phyloP scores from a whole-genome alignment of 2,329 filamentous ascomycete genomes.

The Mariannaea elegans region DNA sequence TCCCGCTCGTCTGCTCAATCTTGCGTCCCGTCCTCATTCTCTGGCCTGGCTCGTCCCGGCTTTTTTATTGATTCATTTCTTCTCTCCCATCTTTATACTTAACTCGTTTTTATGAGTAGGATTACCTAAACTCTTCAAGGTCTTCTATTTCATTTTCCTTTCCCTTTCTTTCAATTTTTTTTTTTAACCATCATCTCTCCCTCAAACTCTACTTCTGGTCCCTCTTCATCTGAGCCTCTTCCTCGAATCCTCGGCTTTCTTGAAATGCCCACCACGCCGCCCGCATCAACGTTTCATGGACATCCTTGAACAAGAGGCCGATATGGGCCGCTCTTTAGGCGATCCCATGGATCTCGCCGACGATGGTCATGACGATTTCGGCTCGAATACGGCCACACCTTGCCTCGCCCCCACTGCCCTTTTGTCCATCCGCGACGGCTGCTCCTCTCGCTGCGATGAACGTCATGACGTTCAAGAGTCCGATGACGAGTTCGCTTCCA shows the following conservation, averaged over 20 bases:
- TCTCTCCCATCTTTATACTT: conserved; percentile 2
- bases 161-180: background rate
- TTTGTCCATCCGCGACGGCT: conserved; percentile 35
- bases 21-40: conserved; percentile 18
- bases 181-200: background rate
- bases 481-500: conserved; percentile 47
- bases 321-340: conserved; percentile 36
- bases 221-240: conserved; percentile 4
- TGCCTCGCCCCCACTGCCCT: conserved; percentile 31
- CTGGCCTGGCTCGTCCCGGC: conserved; percentile 19
- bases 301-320: conserved; percentile 29
- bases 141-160: background rate
- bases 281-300: conserved; percentile 36
- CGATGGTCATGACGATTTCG: conserved; percentile 29
- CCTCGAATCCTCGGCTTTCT: conserved; percentile 4
- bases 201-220: background rate
- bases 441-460: conserved; percentile 29
- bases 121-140: background rate
- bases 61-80: conserved; percentile 25
- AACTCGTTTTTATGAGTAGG: background rate
- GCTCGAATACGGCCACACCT: conserved; percentile 15
- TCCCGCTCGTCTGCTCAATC: conserved; percentile 30
- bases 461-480: conserved; percentile 31
- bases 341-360: conserved; percentile 39
- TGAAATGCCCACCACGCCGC: conserved; percentile 39